Evolutionary conservation across 805 yeast genomes (phyloP), one percentile per base, ranked within the genome.

Genomic region (Barnettozyma sucrosica): DNA sequence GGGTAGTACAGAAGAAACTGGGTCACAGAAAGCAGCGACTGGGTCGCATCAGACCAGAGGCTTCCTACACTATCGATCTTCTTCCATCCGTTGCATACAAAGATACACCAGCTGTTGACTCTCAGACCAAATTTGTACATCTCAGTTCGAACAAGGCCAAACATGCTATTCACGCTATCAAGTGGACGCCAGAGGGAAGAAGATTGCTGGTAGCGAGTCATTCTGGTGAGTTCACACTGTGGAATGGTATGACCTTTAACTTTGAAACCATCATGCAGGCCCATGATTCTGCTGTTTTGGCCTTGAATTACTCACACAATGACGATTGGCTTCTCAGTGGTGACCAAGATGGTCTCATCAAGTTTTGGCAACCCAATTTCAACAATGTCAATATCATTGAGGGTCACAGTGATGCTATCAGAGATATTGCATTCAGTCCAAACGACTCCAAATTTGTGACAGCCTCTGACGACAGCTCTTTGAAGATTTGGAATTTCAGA

Each of bases 181-280:
- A 78, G 63, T 92, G 97, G 96, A 93, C 99, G 0, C 98, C 98
- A 0, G 97, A 89, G 56, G 98, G 97, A 0, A 74, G 97, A 55
- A 71, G 99, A 55, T 70, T 93, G 44, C 72, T 93, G 24, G 96
- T 95, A 6, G 95, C 96, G 0, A 80, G 92, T 25, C 89, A 86
- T 67, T 80, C 88, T 48, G 99, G 99, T 37, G 99, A 93, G 64
- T 90, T 93, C 66, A 90, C 98, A 11, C 71, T 93, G 41, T 93
- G 98, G 98, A 89, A 90, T 64, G 97, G 98, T 10, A 79, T 86
- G 74, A 84, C 96, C 9, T 93, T 92, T 68, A 89, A 88, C 62
- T 89, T 93, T 63, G 99, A 93, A 64, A 88, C 96, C 46, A 89
- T 93, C 54, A 93, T 90, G 95, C 99, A 93, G 70, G 98, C 98